These are phyloP conservation scores for Talaromyces sp. DNA, from an alignment of 2,329 filamentous ascomycete genomes.

Conservation along the genomic window DNA sequence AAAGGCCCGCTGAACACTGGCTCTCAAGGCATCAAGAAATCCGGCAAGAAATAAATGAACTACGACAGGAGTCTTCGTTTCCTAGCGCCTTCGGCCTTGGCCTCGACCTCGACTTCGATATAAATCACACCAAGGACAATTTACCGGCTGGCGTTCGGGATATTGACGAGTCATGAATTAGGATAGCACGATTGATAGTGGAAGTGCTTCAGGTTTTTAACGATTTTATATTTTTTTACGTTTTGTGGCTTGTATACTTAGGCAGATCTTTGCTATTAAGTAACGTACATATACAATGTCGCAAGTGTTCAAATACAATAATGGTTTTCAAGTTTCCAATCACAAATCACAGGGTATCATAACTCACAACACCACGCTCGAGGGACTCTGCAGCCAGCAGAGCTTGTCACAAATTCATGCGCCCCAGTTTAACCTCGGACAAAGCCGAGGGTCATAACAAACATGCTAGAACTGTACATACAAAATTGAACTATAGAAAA, in stretches of 20 bases:
- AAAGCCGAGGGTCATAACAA: neutral
- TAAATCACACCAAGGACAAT: neutral
- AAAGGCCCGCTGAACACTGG: constrained; percentile 87
- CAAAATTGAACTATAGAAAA: neutral
- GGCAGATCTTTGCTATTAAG: neutral
- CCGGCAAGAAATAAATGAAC: constrained; percentile 79
- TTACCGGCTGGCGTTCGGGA: neutral
- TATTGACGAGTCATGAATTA: neutral
- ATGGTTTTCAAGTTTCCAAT: neutral
- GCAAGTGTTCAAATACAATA: neutral
- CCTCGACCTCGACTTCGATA: neutral
- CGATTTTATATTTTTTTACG: neutral
- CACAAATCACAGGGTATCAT: constrained; percentile 1
- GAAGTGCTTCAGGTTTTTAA: neutral
- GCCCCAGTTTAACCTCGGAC: neutral
- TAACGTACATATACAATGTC: neutral
- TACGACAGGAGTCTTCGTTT: neutral
- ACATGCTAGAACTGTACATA: neutral
- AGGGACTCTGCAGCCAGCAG: neutral
- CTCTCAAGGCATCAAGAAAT: constrained; percentile 92
- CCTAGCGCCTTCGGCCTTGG: neutral
- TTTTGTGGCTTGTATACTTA: neutral
- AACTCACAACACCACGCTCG: constrained; percentile 6
- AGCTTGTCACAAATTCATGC: neutral
- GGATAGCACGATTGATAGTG: neutral